Percentiles rank a stretch among this genome's conserved stretches.
Evolutionary conservation across 1,284 basidiomycete genomes (phyloP).

Genomic region (Puccinia polysora): DNA sequence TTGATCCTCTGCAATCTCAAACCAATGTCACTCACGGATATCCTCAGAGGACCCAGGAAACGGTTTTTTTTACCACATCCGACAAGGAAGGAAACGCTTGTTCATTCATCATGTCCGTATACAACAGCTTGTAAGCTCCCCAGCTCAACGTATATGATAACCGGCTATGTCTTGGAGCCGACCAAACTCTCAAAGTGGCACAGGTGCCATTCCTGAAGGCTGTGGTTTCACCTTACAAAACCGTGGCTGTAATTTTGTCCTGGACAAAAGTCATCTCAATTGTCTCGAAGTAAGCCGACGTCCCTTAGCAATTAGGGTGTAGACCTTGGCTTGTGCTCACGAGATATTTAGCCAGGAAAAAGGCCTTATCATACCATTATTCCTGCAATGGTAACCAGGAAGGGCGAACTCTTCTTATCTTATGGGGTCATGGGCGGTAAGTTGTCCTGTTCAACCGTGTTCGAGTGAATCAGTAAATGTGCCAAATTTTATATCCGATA

Average conservation of each 20-base stretch:
- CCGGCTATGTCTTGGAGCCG: no score
- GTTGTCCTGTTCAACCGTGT: constrained; percentile 44
- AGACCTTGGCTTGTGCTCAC: constrained; percentile 44
- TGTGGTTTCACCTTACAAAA: constrained; percentile 96
- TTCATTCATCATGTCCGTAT: constrained; percentile 91
- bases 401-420: constrained; percentile 75
- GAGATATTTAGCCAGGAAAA: constrained; percentile 65
- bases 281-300: constrained; percentile 60
- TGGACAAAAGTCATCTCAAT: constrained; percentile 78
- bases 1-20: constrained; percentile 66
- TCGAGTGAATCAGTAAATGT: no score
- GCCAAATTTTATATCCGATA: no score
- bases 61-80: constrained; percentile 76
- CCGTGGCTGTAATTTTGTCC: constrained; percentile 75
- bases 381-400: constrained; percentile 77
- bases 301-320: constrained; percentile 27
- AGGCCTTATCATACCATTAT: constrained; percentile 94
- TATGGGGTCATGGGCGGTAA: constrained; percentile 80
- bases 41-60: constrained; percentile 77
- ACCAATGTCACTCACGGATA: constrained; percentile 68
- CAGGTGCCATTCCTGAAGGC: constrained; percentile 73
- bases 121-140: constrained; percentile 55
- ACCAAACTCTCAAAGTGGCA: constrained; percentile 57
- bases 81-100: constrained; percentile 81
- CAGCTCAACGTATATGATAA: no score